Conservation (phyloP, 2,329 filamentous ascomycete genomes). For the Colletotrichum magnum region DNA sequence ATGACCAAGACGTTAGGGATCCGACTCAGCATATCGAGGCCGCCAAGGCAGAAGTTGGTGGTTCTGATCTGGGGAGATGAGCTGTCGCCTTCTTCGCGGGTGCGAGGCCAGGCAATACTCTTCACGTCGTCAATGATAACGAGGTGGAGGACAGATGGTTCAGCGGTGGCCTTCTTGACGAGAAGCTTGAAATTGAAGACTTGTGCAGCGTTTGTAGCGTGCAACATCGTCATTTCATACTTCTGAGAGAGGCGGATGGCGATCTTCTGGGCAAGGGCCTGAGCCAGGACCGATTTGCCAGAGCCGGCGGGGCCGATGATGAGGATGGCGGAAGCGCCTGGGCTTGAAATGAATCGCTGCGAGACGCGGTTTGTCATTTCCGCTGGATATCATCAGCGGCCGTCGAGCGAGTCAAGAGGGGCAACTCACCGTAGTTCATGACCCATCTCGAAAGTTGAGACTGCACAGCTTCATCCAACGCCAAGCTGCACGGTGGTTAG, state of each 20-base stretch:
- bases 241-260: neutral
- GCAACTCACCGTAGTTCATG: neutral
- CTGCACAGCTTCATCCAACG: neutral
- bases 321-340: neutral
- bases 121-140: neutral
- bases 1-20: neutral
- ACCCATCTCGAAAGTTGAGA: neutral
- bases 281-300: neutral
- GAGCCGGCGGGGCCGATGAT: neutral
- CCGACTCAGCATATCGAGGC: neutral
- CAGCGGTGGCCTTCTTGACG: neutral
- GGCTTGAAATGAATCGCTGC: neutral
- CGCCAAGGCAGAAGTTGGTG: neutral
- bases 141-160: neutral
- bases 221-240: neutral
- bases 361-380: neutral
- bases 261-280: conserved; percentile 2
- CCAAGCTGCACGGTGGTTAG: neutral
- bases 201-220: too few relatives aligned
- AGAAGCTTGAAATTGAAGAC: neutral
- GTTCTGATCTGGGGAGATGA: neutral
- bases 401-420: neutral
- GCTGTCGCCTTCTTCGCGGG: neutral
- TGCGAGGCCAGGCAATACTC: neutral
- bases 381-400: neutral